A percentile compares a stretch with the other conserved stretches of the same genome.
Evolutionary conservation across 371 early-diverging fungal species (phyloP).

Genomic region (Haplosporangium sp.): DNA sequence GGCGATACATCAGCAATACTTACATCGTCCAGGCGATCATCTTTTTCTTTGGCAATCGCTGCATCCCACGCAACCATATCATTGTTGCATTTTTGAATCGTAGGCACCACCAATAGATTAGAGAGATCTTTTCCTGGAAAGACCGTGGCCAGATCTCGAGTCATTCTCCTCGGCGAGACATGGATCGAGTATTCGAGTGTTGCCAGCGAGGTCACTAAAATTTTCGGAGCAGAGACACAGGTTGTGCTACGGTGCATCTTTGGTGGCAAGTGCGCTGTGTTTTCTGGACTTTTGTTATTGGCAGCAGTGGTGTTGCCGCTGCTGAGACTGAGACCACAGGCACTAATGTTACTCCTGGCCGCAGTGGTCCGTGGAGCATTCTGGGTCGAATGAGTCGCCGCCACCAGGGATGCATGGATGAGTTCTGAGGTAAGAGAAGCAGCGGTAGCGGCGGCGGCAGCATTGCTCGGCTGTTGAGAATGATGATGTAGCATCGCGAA

Average conservation of each 20-base stretch:
- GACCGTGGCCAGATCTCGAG: constrained; percentile 66
- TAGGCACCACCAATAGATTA: constrained; percentile 77
- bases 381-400: constrained; percentile 11
- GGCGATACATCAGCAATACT: constrained; percentile 25
- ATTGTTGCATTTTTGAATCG: constrained; percentile 76
- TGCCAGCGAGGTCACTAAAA: constrained; percentile 34
- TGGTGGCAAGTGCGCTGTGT: not conserved
- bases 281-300: not conserved
- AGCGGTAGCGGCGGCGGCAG: constrained; percentile 13
- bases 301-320: not conserved
- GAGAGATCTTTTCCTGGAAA: constrained; percentile 66
- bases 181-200: constrained; percentile 65
- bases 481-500: constrained; percentile 28
- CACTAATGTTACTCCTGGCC: not conserved
- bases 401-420: constrained; percentile 40
- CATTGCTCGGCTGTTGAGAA: constrained; percentile 14
- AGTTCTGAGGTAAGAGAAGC: constrained; percentile 35
- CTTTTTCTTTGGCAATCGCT: constrained; percentile 81
- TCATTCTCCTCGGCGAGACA: constrained; percentile 61
- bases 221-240: constrained; percentile 25
- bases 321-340: too few species aligned
- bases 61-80: constrained; percentile 82
- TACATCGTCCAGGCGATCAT: constrained; percentile 81
- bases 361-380: not conserved
- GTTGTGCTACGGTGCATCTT: constrained; percentile 10